phyloP scores from a whole-genome alignment of 2,329 filamentous ascomycete species.

The Pseudogymnoascus verrucosus region DNA sequence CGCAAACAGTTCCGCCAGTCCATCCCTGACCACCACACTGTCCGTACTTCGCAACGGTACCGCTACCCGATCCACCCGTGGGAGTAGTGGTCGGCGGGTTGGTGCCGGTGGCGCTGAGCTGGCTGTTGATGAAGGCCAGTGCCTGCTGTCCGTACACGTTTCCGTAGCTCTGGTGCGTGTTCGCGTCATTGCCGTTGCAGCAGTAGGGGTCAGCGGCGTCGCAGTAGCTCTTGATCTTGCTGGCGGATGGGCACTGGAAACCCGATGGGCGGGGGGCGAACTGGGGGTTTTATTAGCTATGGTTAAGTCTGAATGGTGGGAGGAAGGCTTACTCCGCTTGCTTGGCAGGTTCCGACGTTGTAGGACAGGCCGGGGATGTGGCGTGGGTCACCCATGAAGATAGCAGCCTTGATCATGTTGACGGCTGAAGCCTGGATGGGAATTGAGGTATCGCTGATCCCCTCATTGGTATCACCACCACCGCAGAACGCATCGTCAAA shows the following conservation, averaged over 20 bases:
- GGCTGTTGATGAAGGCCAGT: conserved; percentile 48
- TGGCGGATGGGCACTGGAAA: conserved; percentile 44
- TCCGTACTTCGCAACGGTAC: conserved; percentile 16
- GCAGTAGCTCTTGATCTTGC: conserved; percentile 52
- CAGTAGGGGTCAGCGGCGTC: conserved; percentile 54
- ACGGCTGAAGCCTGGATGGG: conserved; percentile 40
- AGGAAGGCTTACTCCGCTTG: conserved; percentile 44
- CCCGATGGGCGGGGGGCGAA: conserved; percentile 48
- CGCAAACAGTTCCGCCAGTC: conserved; percentile 16
- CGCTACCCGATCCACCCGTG: neutral
- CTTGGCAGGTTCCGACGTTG: conserved; percentile 52
- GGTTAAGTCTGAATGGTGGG: neutral
- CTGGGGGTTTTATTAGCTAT: conserved; percentile 26
- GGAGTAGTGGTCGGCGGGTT: neutral
- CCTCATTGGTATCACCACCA: conserved; percentile 41
- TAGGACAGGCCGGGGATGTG: conserved; percentile 48
- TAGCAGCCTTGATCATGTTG: conserved; percentile 51
- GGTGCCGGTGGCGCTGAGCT: conserved; percentile 29
- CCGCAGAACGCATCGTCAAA: conserved; percentile 55
- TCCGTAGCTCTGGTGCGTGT: conserved; percentile 50
- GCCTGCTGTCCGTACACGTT: conserved; percentile 47
- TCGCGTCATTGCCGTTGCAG: conserved; percentile 48
- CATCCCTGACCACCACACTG: conserved; percentile 22
- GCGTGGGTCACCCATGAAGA: conserved; percentile 58
- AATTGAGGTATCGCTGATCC: conserved; percentile 37